Evolutionary conservation across 805 yeast genomes (phyloP), one percentile per base, ranked within the genome.

Genomic region (Jamesozyma hellenica): DNA sequence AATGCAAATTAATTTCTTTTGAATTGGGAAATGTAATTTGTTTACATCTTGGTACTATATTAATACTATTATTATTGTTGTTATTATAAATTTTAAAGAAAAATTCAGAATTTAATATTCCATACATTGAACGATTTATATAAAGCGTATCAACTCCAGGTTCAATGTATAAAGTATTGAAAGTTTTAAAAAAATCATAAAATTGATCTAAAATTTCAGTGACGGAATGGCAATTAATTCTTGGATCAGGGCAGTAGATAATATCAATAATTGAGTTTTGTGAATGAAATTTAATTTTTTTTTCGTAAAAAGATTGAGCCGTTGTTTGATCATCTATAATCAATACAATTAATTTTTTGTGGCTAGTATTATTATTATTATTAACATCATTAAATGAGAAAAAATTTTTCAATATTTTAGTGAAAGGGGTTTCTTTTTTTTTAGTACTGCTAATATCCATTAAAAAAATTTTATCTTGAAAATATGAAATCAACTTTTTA

Each of bases 1-100:
- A 52, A 38, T 48, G 41, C 35, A 52, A 42, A 14, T 40, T 31
- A 16, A 53, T 27, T 9, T 35, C 36, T 10, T 21, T 28, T 2
- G 47, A 36, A 14, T 41, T 35, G 4, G 54, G 50, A 15, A 53
- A 46, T 4, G 44, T 36, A 4, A 48, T 39, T 33, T 44, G 43
- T 14, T 40, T 37, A 35, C 45, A 43, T 34, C 41, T 43, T 16
- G 49, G 45, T n/a, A 18, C 13, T 29, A 35, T 28, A 16, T 34
- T 15, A 40, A 36, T 34, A 34, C 31, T 5, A 17, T 19, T 12
- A n/a, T 21, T 32, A 5, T 21, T 19, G 21, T 28, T 10, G 32
- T 18, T 11, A 15, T 35, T 30, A 16, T 41, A 29, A 36, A 36
- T 35, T 15, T 39, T 34, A 6, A 17, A 29, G 28, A 40, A 41